Conservation (phyloP, 2,329 filamentous ascomycete species). For the Pseudogymnoascus sp. region DNA sequence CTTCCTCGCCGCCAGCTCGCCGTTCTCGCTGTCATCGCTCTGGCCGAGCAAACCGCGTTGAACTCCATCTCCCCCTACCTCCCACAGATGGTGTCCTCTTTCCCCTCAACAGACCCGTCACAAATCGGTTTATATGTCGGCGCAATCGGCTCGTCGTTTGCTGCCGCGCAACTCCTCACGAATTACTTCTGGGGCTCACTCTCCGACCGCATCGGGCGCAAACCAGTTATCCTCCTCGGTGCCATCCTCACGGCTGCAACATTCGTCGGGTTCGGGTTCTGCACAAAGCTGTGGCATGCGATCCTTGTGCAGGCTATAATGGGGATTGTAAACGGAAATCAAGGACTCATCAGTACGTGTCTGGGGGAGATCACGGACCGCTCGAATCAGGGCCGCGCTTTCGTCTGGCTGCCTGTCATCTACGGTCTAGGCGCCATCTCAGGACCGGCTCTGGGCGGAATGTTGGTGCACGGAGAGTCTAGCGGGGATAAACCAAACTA, state of each 20-base stretch:
- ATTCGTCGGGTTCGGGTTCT: conserved; percentile 84
- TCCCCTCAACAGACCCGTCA: conserved; percentile 66
- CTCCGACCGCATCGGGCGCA: conserved; percentile 71
- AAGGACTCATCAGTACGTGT: conserved; percentile 87
- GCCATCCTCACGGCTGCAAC: conserved; percentile 76
- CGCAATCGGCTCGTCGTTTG: conserved; percentile 82
- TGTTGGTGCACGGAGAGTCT: conserved; percentile 57
- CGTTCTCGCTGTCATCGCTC: conserved; percentile 77
- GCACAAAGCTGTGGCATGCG: conserved; percentile 73
- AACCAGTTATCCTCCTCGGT: conserved; percentile 74
- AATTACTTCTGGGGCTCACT: conserved; percentile 89
- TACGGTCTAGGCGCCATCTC: conserved; percentile 93
- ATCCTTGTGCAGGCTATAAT: conserved; percentile 80
- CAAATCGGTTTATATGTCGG: conserved; percentile 85
- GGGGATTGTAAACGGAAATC: conserved; percentile 92
- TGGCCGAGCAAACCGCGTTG: conserved; percentile 91
- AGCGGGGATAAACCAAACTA: conserved; percentile 50
- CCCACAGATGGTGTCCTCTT: conserved; percentile 81
- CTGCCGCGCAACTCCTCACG: conserved; percentile 82
- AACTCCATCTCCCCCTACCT: conserved; percentile 96
- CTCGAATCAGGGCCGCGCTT: conserved; percentile 87
- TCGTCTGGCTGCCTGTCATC: conserved; percentile 91
- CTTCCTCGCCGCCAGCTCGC: conserved; percentile 76
- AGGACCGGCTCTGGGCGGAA: conserved; percentile 81
- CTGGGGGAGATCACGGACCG: conserved; percentile 91